Base-by-base conservation (phyloP, 495 filamentous ascomycete genomes). In the Pseudevernia furfuracea region DNA sequence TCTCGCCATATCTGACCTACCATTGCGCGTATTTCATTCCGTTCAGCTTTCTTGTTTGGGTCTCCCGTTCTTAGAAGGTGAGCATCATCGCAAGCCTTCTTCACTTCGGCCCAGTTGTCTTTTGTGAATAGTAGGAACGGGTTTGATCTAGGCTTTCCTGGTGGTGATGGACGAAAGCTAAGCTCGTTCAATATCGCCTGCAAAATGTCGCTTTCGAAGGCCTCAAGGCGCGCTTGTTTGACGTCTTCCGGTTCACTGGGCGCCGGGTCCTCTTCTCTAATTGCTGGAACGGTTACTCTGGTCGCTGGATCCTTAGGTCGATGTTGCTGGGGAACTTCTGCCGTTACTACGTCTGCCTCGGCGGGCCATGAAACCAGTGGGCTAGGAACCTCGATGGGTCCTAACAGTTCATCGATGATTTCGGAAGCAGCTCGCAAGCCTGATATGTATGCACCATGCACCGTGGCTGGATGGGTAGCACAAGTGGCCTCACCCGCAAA, bases 401-500 rank as follows among this genome's bases (percentile, higher is more conserved):
- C 95, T 55, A 92, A 73, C 69, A 96, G 80, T 12, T 85, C 74
- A 59, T 90, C 86, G 57, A 96, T 80, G 1, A 97, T 81, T 64
- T 97, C 91, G 23, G 89, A 83, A 4, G 95, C 94, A 6, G 89
- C 93, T 23, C 93, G 86, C 5, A 97, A 80, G 12, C 94, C 94
- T 11, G 92, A 95, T 28, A 99, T 84, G 73, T 96, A 99, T 9
- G 94, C 94, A 10, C 94, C 94, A 68, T 99, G 94, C 1, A 97
- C 94, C 8, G 94, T 97, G 36, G 94, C 94, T 12, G 94, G 94
- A 74, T 99, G 92, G 4, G 91, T 95, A 56, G 90, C 91, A 73
- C 88, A 96, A 5, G 94, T 97, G 46, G 94, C 93, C 76, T 99
- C 94, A 32, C 94, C 94, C 6, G 95, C 94, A 75, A 99, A 99